Evolutionary conservation across 805 yeast species (phyloP).

Genomic region (Barnettozyma vustinii): DNA sequence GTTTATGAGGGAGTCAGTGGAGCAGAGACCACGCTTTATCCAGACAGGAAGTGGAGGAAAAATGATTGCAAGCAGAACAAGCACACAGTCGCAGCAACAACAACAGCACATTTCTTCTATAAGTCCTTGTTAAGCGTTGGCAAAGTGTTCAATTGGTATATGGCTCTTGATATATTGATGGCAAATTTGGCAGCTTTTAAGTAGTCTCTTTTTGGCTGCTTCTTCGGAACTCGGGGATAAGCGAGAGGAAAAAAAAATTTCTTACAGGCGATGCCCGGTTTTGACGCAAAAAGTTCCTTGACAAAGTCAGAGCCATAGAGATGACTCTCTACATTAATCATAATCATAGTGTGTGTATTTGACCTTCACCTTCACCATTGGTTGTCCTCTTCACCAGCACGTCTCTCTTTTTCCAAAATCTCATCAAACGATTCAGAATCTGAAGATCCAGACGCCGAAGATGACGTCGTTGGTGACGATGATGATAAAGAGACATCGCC

Average conservation of each 20-base stretch:
- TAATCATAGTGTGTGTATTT: neutral
- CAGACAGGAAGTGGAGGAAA: slow-evolving; percentile 79
- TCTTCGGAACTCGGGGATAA: neutral
- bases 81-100: slow-evolving; percentile 47
- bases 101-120: slow-evolving; percentile 5
- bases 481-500: neutral
- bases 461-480: neutral
- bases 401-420: slow-evolving; percentile 23
- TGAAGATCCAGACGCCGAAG: neutral
- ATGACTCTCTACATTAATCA: neutral
- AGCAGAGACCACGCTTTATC: slow-evolving; percentile 65
- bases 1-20: slow-evolving; percentile 66
- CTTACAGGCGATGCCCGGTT: too few relatives aligned
- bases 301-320: neutral
- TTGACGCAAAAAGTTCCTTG: neutral
- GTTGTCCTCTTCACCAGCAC: slow-evolving; percentile 13
- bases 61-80: slow-evolving; percentile 63
- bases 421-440: slow-evolving; percentile 17
- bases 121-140: neutral
- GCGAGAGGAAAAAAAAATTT: neutral
- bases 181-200: neutral
- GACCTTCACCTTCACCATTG: slow-evolving; percentile 11
- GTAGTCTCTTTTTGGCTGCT: neutral
- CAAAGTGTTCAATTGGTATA: too few relatives aligned
- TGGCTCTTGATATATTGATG: too few relatives aligned